Evolutionary conservation across 768 basidiomycete genomes (phyloP).

Genomic region (Phylloporus sp.): DNA sequence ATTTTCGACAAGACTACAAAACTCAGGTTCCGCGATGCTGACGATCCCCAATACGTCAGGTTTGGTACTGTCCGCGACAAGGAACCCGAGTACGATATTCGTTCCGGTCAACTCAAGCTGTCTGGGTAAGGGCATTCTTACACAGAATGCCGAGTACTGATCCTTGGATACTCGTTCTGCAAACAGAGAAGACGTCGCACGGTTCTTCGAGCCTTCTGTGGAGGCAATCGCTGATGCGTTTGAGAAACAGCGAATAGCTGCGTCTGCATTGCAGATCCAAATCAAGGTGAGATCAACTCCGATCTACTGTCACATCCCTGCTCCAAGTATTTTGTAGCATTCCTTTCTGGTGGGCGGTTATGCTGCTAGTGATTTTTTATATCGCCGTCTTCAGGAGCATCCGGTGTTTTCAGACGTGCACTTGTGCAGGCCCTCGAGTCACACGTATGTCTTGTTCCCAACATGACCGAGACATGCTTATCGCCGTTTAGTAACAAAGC

Average conservation of each 20-base stretch:
- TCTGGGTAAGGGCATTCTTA: conserved; percentile 28
- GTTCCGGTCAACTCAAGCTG: conserved; percentile 35
- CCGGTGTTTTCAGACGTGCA: conserved; percentile 34
- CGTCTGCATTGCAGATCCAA: conserved; percentile 20
- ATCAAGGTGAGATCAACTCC: conserved; percentile 17
- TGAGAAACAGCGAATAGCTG: conserved; percentile 20
- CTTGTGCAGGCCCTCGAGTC: conserved; percentile 46
- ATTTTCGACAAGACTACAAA: conserved; percentile 37
- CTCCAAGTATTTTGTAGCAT: conserved; percentile 14
- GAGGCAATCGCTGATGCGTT: conserved; percentile 35
- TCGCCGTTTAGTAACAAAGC: conserved; percentile 36
- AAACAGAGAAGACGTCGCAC: conserved; percentile 35
- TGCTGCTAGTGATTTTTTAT: conserved; percentile 28
- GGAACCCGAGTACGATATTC: conserved; percentile 33
- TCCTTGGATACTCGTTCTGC: too few species aligned
- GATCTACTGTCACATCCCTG: not conserved
- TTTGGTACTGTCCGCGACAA: conserved; percentile 38
- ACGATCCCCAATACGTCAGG: conserved; percentile 34
- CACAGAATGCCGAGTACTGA: not conserved
- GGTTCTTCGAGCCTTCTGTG: conserved; percentile 43
- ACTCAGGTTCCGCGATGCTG: conserved; percentile 35
- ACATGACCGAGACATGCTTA: not conserved
- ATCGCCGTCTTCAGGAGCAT: conserved; percentile 13
- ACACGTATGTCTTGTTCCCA: conserved; percentile 37
- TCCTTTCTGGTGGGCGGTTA: conserved; percentile 52